Percentiles rank a stretch among this genome's conserved stretches.
phyloP scores from a whole-genome alignment of 805 yeast species.

The Candida hispaniensis region DNA sequence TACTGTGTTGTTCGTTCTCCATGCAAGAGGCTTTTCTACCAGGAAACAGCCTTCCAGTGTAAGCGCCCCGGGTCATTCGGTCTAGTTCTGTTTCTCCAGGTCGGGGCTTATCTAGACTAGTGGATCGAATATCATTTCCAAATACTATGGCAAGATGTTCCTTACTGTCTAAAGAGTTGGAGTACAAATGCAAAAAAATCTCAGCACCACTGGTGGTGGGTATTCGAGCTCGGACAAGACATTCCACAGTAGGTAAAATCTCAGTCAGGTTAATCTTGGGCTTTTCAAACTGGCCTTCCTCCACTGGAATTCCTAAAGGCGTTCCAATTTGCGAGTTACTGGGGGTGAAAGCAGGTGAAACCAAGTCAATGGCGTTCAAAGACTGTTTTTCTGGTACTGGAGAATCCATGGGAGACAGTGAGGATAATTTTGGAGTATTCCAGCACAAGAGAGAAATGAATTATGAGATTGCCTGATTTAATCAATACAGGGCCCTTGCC shows the following conservation, averaged over 20 bases:
- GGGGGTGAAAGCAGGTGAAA: slow-evolving; percentile 16
- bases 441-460: no score
- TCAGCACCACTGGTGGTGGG: slow-evolving; percentile 96
- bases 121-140: slow-evolving; percentile 81
- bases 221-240: slow-evolving; percentile 89
- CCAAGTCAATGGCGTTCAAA: slow-evolving; percentile 8
- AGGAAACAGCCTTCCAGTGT: slow-evolving; percentile 79
- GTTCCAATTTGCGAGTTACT: slow-evolving; percentile 13
- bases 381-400: neutral
- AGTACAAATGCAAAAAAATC: slow-evolving; percentile 79
- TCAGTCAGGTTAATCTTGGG: slow-evolving; percentile 20
- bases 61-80: slow-evolving; percentile 98
- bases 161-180: slow-evolving; percentile 75
- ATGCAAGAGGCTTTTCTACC: slow-evolving; percentile 54
- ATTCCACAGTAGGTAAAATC: slow-evolving; percentile 61
- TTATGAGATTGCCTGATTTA: no score
- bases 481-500: no score
- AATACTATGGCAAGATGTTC: slow-evolving; percentile 96
- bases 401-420: no score
- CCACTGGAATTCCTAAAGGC: slow-evolving; percentile 15
- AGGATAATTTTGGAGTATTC: no score
- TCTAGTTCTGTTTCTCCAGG: slow-evolving; percentile 76
- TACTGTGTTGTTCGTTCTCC: slow-evolving; percentile 15
- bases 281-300: slow-evolving; percentile 13
- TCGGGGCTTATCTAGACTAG: slow-evolving; percentile 51